Evolutionary conservation across 805 yeast genomes (phyloP).

Genomic region (Pichia nakasei): DNA sequence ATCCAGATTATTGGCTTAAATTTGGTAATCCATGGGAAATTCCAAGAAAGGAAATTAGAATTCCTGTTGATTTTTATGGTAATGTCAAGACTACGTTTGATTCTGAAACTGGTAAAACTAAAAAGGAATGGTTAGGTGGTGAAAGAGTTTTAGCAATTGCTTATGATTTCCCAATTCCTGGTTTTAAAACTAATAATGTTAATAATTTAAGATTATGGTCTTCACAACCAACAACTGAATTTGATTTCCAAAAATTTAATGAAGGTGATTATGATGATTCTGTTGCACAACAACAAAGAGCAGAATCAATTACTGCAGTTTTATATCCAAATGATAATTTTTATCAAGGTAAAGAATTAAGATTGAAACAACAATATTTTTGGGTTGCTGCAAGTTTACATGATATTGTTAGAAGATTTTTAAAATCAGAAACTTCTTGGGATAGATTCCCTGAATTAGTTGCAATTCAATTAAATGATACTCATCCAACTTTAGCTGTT

Average conservation of each 20-base stretch:
- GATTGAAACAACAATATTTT: slow-evolving; percentile 91
- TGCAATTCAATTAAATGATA: slow-evolving; percentile 90
- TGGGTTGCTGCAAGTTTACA: slow-evolving; percentile 94
- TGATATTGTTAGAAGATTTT: slow-evolving; percentile 84
- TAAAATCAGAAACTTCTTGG: slow-evolving; percentile 73
- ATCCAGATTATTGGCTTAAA: slow-evolving; percentile 91
- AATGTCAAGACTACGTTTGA: slow-evolving; percentile 51
- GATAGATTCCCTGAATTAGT: slow-evolving; percentile 72
- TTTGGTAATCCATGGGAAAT: slow-evolving; percentile 92
- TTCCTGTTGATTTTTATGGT: slow-evolving; percentile 88
- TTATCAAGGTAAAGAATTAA: slow-evolving; percentile 80
- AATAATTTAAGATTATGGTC: slow-evolving; percentile 89
- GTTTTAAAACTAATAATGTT: slow-evolving; percentile 72
- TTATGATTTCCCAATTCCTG: slow-evolving; percentile 88
- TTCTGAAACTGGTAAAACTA: slow-evolving; percentile 43
- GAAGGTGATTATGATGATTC: slow-evolving; percentile 85
- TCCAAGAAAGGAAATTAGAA: slow-evolving; percentile 74
- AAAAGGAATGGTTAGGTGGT: slow-evolving; percentile 77
- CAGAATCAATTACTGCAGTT: slow-evolving; percentile 88
- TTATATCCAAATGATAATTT: slow-evolving; percentile 92
- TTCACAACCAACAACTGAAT: slow-evolving; percentile 82
- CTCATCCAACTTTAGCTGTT: slow-evolving; percentile 88
- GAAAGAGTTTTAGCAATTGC: slow-evolving; percentile 87
- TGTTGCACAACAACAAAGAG: slow-evolving; percentile 75
- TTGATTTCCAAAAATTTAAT: slow-evolving; percentile 85